A percentile compares a stretch with the other conserved stretches of the same genome.
Evolutionary conservation across 768 basidiomycete species (phyloP).

Genomic region (Pulveroboletus sp.): DNA sequence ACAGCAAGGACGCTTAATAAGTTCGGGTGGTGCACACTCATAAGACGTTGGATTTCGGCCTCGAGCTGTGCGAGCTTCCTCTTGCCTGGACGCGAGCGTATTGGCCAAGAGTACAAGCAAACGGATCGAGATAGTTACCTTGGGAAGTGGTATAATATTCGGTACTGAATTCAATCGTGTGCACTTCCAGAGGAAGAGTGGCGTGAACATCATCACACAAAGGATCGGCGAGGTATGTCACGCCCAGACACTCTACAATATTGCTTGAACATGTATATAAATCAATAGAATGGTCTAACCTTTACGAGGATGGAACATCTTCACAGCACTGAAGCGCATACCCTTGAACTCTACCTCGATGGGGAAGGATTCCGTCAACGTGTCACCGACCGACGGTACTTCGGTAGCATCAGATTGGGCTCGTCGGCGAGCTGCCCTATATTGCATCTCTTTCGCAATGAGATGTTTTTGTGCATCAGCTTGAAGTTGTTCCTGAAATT

Average conservation of each 20-base stretch:
- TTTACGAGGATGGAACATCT: conserved; percentile 65
- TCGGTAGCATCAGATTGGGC: conserved; percentile 71
- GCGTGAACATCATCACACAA: conserved; percentile 59
- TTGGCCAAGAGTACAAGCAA: not conserved
- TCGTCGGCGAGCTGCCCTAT: conserved; percentile 50
- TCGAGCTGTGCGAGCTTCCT: conserved; percentile 69
- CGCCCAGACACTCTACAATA: conserved; percentile 56
- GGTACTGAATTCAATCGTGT: conserved; percentile 60
- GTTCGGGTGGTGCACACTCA: conserved; percentile 56
- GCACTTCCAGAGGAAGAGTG: conserved; percentile 63
- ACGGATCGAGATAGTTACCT: conserved; percentile 33
- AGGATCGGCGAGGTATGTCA: conserved; percentile 69
- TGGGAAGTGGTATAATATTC: conserved; percentile 64
- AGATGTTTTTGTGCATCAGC: conserved; percentile 57
- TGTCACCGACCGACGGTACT: conserved; percentile 46
- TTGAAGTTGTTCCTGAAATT: conserved; percentile 61
- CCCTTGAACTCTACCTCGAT: conserved; percentile 54
- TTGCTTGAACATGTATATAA: not conserved
- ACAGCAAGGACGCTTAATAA: conserved; percentile 64
- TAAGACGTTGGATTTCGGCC: conserved; percentile 58
- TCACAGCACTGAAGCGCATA: conserved; percentile 58
- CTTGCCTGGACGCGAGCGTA: conserved; percentile 36
- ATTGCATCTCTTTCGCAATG: conserved; percentile 42
- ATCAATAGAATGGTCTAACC: conserved; percentile 37
- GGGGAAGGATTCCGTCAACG: conserved; percentile 58